Percentiles rank a stretch among this genome's conserved stretches.
Evolutionary conservation across 495 filamentous ascomycete genomes (phyloP).

Genomic region (Penicillium alfredii): DNA sequence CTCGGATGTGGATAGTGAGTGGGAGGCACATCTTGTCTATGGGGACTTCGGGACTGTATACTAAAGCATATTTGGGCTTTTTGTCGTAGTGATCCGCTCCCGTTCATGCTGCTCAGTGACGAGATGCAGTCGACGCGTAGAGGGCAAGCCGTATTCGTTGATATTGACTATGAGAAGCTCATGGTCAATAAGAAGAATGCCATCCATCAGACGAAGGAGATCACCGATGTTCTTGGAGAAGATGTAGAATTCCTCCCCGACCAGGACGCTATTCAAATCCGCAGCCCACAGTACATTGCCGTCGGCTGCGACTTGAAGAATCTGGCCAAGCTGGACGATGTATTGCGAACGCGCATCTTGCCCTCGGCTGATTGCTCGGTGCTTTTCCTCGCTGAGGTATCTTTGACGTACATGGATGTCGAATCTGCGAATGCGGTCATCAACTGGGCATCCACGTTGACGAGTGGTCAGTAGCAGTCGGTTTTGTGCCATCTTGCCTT

Average conservation of each 20-base stretch:
- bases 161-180: constrained; percentile 80
- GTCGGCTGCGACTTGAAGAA: constrained; percentile 78
- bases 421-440: constrained; percentile 69
- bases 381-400: constrained; percentile 83
- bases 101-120: constrained; percentile 71
- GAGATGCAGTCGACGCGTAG: constrained; percentile 47
- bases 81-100: constrained; percentile 71
- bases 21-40: constrained; percentile 1
- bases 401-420: constrained; percentile 82
- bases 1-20: constrained; percentile 87
- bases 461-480: constrained; percentile 57
- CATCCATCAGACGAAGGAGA: constrained; percentile 54
- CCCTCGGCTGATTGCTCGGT: constrained; percentile 49
- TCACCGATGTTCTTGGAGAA: constrained; percentile 46
- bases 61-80: constrained; percentile 19
- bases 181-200: constrained; percentile 67
- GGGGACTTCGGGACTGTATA: constrained; percentile 12
- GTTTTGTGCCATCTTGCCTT: not conserved
- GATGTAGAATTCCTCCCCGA: constrained; percentile 42
- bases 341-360: constrained; percentile 50
- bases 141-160: constrained; percentile 59
- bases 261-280: constrained; percentile 45
- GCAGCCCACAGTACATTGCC: constrained; percentile 66
- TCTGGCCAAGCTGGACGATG: constrained; percentile 48
- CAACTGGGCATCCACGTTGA: constrained; percentile 58